phyloP scores from a whole-genome alignment of 768 basidiomycete genomes.

The Leccinum disarticulatum region DNA sequence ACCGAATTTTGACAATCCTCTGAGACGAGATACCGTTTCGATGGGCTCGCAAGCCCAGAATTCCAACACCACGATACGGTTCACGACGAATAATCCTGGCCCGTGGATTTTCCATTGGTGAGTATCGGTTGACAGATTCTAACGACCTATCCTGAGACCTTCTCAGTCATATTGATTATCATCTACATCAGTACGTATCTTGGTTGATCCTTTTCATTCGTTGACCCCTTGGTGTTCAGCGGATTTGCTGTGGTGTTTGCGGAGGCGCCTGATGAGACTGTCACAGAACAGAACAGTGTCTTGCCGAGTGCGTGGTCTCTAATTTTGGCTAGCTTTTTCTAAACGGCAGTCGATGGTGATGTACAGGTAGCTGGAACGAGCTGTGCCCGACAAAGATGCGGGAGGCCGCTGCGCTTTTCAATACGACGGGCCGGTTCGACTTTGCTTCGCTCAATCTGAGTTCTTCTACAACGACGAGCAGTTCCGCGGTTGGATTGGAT shows the following conservation, averaged over 20 bases:
- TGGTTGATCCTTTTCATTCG: neutral
- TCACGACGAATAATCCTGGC: slow-evolving; percentile 65
- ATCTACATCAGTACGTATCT: slow-evolving; percentile 25
- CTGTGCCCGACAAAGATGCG: slow-evolving; percentile 21
- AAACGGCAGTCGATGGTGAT: neutral
- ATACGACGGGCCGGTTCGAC: slow-evolving; percentile 20
- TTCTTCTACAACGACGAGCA: slow-evolving; percentile 1
- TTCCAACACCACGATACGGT: slow-evolving; percentile 54
- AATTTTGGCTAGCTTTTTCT: neutral
- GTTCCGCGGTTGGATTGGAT: neutral
- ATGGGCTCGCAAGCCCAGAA: slow-evolving; percentile 34
- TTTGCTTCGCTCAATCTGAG: slow-evolving; percentile 10
- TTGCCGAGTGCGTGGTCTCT: slow-evolving; percentile 19
- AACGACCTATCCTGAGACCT: neutral
- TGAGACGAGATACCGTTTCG: slow-evolving; percentile 36
- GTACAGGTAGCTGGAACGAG: slow-evolving; percentile 19
- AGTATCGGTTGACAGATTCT: neutral
- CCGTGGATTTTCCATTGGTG: slow-evolving; percentile 53
- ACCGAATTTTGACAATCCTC: slow-evolving; percentile 38
- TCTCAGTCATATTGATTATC: slow-evolving; percentile 33
- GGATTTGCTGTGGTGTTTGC: slow-evolving; percentile 34
- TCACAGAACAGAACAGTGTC: slow-evolving; percentile 17
- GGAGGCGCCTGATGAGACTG: slow-evolving; percentile 22
- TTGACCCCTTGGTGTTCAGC: slow-evolving; percentile 15
- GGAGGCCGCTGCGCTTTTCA: slow-evolving; percentile 20